A percentile compares a stretch with the other conserved stretches of the same genome.
Evolutionary conservation across 148 eudicot genomes (phyloP).

Genomic region (Rhododendron williamsianum): DNA sequence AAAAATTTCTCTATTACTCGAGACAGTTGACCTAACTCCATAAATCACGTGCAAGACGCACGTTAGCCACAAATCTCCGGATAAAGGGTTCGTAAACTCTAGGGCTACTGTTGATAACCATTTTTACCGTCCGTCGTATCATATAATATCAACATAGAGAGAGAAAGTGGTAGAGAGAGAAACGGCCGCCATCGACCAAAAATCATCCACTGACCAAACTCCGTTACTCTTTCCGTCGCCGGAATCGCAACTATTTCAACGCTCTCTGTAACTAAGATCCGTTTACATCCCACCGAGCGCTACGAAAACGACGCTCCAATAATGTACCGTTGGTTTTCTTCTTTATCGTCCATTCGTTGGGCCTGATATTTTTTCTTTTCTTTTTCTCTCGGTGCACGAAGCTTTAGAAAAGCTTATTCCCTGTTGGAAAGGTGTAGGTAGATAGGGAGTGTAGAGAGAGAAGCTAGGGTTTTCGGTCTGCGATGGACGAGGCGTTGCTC

Average conservation of each 20-base stretch:
- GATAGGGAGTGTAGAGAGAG: not conserved
- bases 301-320: not conserved
- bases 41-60: not conserved
- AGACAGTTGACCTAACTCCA: not conserved
- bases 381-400: not conserved
- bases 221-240: slow-evolving; percentile 7
- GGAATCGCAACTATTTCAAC: not conserved
- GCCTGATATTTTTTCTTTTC: not conserved
- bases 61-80: not conserved
- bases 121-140: not conserved
- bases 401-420: not conserved
- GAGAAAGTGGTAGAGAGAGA: not conserved
- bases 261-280: not conserved
- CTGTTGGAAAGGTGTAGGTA: not conserved
- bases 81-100: not conserved
- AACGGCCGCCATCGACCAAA: not conserved
- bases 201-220: not conserved
- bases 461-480: slow-evolving; percentile 12
- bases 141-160: not conserved
- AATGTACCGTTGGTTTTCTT: not conserved
- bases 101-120: not conserved
- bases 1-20: not conserved
- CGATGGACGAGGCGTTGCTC: slow-evolving; percentile 52
- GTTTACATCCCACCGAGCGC: not conserved
- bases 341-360: not conserved